These are phyloP conservation scores for Amphirosellinia nigrospora DNA, from an alignment of 495 filamentous ascomycete genomes.

Conservation along the genomic window DNA sequence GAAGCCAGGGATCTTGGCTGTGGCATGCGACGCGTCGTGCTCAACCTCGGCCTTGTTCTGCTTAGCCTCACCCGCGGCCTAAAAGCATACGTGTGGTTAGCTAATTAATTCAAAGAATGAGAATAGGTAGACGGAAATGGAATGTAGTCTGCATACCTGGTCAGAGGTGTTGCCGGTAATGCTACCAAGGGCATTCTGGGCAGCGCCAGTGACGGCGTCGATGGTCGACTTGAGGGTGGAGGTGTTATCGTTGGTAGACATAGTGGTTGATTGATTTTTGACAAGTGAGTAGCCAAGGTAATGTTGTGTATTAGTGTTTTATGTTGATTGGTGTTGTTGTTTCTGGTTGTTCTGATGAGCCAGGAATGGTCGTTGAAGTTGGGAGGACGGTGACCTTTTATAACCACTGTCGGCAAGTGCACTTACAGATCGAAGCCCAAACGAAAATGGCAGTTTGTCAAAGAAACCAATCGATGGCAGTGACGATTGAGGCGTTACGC, in stretches of 20 bases:
- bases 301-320: not conserved
- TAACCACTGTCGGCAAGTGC: conserved; percentile 3
- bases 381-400: conserved; percentile 12
- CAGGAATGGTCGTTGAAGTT: not conserved
- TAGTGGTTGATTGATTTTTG: conserved; percentile 50
- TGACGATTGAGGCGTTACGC: conserved; percentile 24
- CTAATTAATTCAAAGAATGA: not conserved
- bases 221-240: conserved; percentile 84
- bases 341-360: not conserved
- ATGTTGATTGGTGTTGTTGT: not conserved
- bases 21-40: conserved; percentile 72
- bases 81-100: conserved; percentile 25
- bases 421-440: not conserved
- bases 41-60: conserved; percentile 66
- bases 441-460: conserved; percentile 8
- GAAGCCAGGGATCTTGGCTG: conserved; percentile 71
- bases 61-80: conserved; percentile 61
- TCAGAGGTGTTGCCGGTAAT: conserved; percentile 76
- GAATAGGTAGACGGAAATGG: not conserved
- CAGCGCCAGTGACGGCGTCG: conserved; percentile 75
- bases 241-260: conserved; percentile 69
- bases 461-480: conserved; percentile 13
- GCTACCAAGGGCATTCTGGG: conserved; percentile 73
- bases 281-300: not conserved
- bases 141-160: conserved; percentile 55